Conservation (phyloP, 1,284 basidiomycete species). For the Austroboletus niveus region DNA sequence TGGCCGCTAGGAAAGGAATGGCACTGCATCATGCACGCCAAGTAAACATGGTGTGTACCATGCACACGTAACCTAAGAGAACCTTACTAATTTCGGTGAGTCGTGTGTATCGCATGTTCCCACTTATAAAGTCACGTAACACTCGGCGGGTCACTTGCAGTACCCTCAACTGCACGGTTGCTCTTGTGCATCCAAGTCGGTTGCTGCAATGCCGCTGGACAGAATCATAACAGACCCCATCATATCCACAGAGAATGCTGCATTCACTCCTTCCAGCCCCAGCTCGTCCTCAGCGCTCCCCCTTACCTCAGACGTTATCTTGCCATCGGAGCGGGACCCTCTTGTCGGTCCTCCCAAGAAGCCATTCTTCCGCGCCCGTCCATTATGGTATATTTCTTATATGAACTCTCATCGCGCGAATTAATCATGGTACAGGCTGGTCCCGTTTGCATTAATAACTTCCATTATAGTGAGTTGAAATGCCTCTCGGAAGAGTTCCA, state of each 20-base stretch:
- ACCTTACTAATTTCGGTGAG: constrained; percentile 12
- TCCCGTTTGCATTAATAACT: constrained; percentile 68
- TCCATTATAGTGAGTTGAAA: constrained; percentile 55
- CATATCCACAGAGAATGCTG: constrained; percentile 34
- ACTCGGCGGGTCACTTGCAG: constrained; percentile 2
- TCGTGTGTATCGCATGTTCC: constrained; percentile 25
- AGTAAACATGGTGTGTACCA: constrained; percentile 7
- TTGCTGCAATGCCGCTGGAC: constrained; percentile 27
- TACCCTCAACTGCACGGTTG: constrained; percentile 4
- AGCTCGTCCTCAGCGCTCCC: constrained; percentile 19
- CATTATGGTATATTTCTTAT: constrained; percentile 48
- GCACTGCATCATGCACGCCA: not conserved
- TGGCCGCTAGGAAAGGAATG: no score
- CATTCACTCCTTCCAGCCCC: constrained; percentile 25
- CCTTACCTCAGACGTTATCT: constrained; percentile 3
- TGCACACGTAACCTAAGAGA: constrained; percentile 14
- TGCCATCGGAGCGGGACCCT: constrained; percentile 28
- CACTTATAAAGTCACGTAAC: constrained; percentile 24
- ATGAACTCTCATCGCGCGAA: not conserved
- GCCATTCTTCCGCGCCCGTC: constrained; percentile 65
- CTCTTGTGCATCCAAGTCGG: not conserved
- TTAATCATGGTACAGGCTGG: constrained; percentile 49
- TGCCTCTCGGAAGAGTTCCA: no score
- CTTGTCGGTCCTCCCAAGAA: constrained; percentile 41
- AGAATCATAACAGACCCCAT: constrained; percentile 34